These are phyloP conservation scores for Trametes meyenii DNA, from an alignment of 768 basidiomycete genomes.

Conservation along the genomic window DNA sequence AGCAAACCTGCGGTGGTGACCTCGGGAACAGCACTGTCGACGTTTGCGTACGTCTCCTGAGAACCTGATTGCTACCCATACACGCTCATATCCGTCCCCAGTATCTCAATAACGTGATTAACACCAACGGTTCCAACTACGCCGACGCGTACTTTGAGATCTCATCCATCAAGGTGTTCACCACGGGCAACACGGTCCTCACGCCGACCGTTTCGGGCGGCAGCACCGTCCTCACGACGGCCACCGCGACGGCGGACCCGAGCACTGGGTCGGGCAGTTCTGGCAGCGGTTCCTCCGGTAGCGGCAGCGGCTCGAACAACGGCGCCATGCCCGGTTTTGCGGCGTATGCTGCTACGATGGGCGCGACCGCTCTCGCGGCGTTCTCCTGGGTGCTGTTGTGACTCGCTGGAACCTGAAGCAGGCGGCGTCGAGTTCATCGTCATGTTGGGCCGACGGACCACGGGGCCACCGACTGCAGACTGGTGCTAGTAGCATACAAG, in stretches of 20 bases:
- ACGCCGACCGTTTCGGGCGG: conserved; percentile 7
- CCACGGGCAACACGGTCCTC: conserved; percentile 18
- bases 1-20: conserved; percentile 42
- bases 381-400: conserved; percentile 10
- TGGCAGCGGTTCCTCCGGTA: not conserved
- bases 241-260: conserved; percentile 3
- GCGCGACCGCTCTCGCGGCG: conserved; percentile 8
- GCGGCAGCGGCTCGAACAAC: not conserved
- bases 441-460: not conserved
- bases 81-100: not conserved
- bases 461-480: not conserved
- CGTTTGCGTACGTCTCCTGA: conserved; percentile 19
- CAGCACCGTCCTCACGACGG: conserved; percentile 12
- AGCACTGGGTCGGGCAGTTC: not conserved
- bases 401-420: not conserved
- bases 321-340: not conserved
- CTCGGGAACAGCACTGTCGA: conserved; percentile 42
- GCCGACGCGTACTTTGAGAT: conserved; percentile 63
- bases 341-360: conserved; percentile 2
- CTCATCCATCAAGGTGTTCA: conserved; percentile 57
- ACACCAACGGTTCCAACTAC: conserved; percentile 45
- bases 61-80: too few relatives aligned
- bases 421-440: not conserved
- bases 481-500: too few relatives aligned
- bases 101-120: conserved; percentile 54